Evolutionary conservation across 805 yeast species (phyloP), one percentile per base, ranked within the genome.

Genomic region (Yamadazyma olivae): DNA sequence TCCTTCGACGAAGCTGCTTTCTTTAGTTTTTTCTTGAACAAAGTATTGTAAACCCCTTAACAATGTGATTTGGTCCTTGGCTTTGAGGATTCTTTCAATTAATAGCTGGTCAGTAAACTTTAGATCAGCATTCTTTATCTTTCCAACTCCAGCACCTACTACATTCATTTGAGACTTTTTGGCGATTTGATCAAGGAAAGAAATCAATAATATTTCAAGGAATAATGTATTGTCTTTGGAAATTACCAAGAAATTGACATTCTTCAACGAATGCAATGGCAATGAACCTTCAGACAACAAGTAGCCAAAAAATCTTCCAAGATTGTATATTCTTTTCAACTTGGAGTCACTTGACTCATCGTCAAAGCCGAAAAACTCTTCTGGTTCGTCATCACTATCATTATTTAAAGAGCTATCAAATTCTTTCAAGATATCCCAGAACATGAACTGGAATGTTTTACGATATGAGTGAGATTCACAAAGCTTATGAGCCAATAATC

Each of bases 351-450:
- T 90, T 6, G 56, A 70, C n/a, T 58, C 57, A 25, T 64, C 62
- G 54, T 67, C 45, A 45, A 56, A 58, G 4, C 59, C 66, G n/a
- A 54, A 50, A 29, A 58, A 61, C 14, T 61, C 69, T 1, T 57
- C 64, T 3, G 72, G 75, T 16, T 61, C 69, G 2, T 59, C 65
- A 4, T 73, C 76, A 41, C 23, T 61, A 10, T 44, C 66, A 20
- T 59, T 70, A 5, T 61, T 72, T 5, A 64, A 70, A 4, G 42
- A 16, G 3, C 59, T 57, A 44, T 86, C 95, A 29, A 87, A 64
- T 23, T 80, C 86, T 46, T 79, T 79, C 13, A 90, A 50, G 29
- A 79, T 71, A 57, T 93, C 96, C 98, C 98, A 93, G 27, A 93
- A 68, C 49, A 79, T 68, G 55, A 93, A 89, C 54, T 91, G 97